Evolutionary conservation across 441 rosid genomes (phyloP).

Genomic region (Aquilaria agallochum): DNA sequence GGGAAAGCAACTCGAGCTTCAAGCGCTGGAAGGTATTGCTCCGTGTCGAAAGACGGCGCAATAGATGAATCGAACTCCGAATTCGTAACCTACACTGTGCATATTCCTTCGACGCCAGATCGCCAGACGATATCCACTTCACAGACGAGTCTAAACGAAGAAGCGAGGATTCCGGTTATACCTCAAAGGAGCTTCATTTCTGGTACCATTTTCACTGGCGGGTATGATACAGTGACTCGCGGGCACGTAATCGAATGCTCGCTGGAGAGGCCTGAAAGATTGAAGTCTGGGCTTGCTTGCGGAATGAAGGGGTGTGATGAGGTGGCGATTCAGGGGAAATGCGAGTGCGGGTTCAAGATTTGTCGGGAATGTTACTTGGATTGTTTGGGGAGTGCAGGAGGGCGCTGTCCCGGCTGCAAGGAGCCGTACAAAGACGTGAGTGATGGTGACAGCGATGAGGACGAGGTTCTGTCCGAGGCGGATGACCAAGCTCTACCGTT

Average conservation of each 20-base stretch:
- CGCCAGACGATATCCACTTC: slow-evolving; percentile 57
- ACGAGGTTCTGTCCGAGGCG: slow-evolving; percentile 36
- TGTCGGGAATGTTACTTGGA: slow-evolving; percentile 77
- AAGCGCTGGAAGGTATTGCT: slow-evolving; percentile 58
- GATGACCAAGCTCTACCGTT: slow-evolving; percentile 62
- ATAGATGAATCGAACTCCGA: slow-evolving; percentile 40
- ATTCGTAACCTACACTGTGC: slow-evolving; percentile 65
- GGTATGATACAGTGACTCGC: slow-evolving; percentile 71
- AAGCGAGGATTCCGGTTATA: slow-evolving; percentile 20
- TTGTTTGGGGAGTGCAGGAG: slow-evolving; percentile 50
- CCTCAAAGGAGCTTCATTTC: slow-evolving; percentile 49
- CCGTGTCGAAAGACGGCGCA: slow-evolving; percentile 46
- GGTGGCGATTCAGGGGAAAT: slow-evolving; percentile 49
- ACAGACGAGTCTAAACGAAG: slow-evolving; percentile 39
- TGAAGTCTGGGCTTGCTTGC: slow-evolving; percentile 41
- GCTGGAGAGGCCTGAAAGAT: slow-evolving; percentile 29
- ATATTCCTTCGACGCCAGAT: slow-evolving; percentile 85
- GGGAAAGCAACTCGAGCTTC: slow-evolving; percentile 36
- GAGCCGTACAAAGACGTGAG: slow-evolving; percentile 55
- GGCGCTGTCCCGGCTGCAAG: slow-evolving; percentile 77
- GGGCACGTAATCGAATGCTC: slow-evolving; percentile 65
- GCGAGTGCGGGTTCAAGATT: slow-evolving; percentile 71
- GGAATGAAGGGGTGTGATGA: slow-evolving; percentile 83
- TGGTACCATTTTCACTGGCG: slow-evolving; percentile 71
- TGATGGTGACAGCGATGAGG: slow-evolving; percentile 40